A percentile compares a stretch with the other conserved stretches of the same genome.
phyloP scores from a whole-genome alignment of 2,329 filamentous ascomycete species.

The Microsporum audouinii region DNA sequence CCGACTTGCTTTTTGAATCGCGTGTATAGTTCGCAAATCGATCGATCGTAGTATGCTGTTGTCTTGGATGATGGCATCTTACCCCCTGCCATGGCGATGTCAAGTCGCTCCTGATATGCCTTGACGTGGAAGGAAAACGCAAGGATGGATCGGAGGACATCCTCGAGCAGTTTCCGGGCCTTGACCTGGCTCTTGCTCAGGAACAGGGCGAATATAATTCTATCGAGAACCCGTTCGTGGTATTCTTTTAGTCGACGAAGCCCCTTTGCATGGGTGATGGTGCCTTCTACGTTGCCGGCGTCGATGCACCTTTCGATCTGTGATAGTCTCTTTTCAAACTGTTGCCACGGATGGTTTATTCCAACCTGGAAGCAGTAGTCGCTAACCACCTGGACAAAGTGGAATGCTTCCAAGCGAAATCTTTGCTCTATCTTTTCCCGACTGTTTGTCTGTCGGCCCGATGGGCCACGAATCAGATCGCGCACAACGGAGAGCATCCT shows the following conservation, averaged over 20 bases:
- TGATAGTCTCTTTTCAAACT: conserved; percentile 56
- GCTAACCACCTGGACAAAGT: conserved; percentile 62
- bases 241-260: conserved; percentile 56
- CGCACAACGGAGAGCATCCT: conserved; percentile 68
- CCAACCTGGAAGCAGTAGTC: conserved; percentile 72
- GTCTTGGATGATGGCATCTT: not conserved
- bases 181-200: conserved; percentile 64
- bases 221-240: conserved; percentile 62
- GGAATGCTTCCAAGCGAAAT: conserved; percentile 65
- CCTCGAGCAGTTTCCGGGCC: conserved; percentile 60
- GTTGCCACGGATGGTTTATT: conserved; percentile 60
- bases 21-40: conserved; percentile 46
- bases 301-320: conserved; percentile 49
- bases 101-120: conserved; percentile 10
- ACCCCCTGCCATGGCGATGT: not conserved
- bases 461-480: conserved; percentile 47
- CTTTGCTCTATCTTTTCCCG: conserved; percentile 39
- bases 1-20: conserved; percentile 60
- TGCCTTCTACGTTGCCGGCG: conserved; percentile 34
- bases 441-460: conserved; percentile 17
- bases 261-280: conserved; percentile 44
- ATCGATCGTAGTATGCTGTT: conserved; percentile 4
- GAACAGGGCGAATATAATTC: conserved; percentile 62
- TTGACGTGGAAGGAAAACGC: conserved; percentile 46
- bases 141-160: conserved; percentile 63